These are phyloP conservation scores for Agaricus bisporus DNA, from an alignment of 768 basidiomycete species.

Conservation along the genomic window DNA sequence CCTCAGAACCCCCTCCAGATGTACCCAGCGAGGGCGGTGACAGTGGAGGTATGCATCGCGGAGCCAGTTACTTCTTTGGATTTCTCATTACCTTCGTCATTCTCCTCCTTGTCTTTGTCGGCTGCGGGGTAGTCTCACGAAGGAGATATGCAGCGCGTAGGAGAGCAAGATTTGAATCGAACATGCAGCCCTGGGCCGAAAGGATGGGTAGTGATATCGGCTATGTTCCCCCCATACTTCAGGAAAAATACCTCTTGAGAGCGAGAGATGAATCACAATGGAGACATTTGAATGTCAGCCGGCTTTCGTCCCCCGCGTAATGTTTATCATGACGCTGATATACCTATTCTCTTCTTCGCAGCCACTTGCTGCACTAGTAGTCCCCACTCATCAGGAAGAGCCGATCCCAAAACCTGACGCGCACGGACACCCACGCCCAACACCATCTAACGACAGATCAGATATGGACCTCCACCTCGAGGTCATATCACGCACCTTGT, in stretches of 20 bases:
- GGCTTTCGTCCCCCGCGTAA: neutral
- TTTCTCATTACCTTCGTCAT: slow-evolving; percentile 45
- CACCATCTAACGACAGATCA: neutral
- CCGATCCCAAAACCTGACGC: neutral
- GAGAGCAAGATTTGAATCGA: slow-evolving; percentile 14
- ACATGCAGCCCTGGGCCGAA: slow-evolving; percentile 14
- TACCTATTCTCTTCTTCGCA: neutral
- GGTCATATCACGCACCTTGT: neutral
- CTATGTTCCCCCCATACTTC: neutral
- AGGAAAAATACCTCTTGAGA: neutral
- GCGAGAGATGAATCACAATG: slow-evolving; percentile 1
- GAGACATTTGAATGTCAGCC: slow-evolving; percentile 9
- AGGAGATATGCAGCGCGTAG: slow-evolving; percentile 28
- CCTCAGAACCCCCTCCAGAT: neutral
- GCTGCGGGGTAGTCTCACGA: slow-evolving; percentile 43
- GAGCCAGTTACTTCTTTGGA: slow-evolving; percentile 45
- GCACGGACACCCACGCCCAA: neutral
- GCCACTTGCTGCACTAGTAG: slow-evolving; percentile 5
- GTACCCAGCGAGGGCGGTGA: neutral
- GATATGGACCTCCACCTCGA: neutral
- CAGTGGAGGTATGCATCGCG: slow-evolving; percentile 17
- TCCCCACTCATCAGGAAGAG: neutral
- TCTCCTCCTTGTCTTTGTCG: slow-evolving; percentile 44
- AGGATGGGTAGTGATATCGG: slow-evolving; percentile 1
- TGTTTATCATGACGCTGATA: neutral